Evolutionary conservation across 2,329 filamentous ascomycete species (phyloP).

Genomic region (Oidium heveae): DNA sequence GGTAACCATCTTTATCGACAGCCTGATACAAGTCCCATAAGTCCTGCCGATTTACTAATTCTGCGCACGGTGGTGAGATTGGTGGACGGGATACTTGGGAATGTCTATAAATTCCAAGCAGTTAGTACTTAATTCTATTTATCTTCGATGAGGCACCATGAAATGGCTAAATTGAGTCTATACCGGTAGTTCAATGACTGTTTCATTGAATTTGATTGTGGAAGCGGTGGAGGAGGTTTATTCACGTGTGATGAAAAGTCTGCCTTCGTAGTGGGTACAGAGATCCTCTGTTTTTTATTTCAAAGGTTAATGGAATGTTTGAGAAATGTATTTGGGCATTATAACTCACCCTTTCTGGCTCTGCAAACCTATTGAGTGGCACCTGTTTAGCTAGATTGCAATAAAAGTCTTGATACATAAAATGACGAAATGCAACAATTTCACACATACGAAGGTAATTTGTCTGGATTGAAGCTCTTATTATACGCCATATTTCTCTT

Average conservation of each 20-base stretch:
- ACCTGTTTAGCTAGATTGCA: conserved; percentile 3
- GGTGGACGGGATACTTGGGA: conserved; percentile 37
- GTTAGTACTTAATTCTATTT: conserved; percentile 20
- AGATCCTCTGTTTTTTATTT: background rate
- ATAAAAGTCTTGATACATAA: background rate
- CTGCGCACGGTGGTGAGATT: conserved; percentile 31
- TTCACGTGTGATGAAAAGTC: conserved; percentile 1
- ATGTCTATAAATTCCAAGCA: conserved; percentile 19
- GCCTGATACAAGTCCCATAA: conserved; percentile 71
- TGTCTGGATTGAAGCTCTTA: conserved; percentile 76
- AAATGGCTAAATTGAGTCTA: conserved; percentile 12
- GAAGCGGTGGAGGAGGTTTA: conserved; percentile 11
- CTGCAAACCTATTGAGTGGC: conserved; percentile 20
- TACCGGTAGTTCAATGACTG: conserved; percentile 8
- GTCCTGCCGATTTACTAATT: conserved; percentile 33
- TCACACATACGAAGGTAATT: conserved; percentile 56
- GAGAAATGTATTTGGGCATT: conserved; percentile 1
- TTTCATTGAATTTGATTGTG: conserved; percentile 4
- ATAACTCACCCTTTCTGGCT: conserved; percentile 20
- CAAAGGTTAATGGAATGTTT: background rate
- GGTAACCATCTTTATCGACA: conserved; percentile 58
- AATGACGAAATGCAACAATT: conserved; percentile 2
- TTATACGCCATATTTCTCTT: conserved; percentile 61
- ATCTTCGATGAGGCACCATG: conserved; percentile 6
- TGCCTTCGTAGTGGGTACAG: conserved; percentile 14